Evolutionary conservation across 139 green algal species (phyloP), one percentile per base, ranked within the genome.

Genomic region (Limnomonas spitsbergensis): DNA sequence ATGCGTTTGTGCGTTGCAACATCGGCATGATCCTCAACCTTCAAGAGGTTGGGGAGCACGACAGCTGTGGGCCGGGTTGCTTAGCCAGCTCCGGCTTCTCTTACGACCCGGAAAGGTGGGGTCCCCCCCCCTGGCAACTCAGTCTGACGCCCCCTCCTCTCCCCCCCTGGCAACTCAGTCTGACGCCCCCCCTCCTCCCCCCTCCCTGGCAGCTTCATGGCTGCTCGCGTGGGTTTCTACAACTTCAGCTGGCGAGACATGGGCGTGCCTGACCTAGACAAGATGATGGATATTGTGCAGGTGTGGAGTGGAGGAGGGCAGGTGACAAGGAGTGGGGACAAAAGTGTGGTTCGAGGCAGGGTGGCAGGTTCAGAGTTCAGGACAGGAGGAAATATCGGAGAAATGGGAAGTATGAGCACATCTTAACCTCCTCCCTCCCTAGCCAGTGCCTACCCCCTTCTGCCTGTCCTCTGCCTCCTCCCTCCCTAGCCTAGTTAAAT

Each of bases 271-370:
- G 81, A 80, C 4, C 79, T 95, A 40, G 83, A 86, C 9, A 69
- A 76, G 24, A 92, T 91, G 82, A 86, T 94, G 87, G 85, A 93
- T 73, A 90, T 94, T 69, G 90, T 95, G 42, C 89, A 95, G 86
- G 87, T 91, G 71, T 53, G 77, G 1, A 3, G 34, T 24, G 67
- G 67, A 34, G 9, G 67, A 4, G n/a, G n/a, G n/a, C n/a, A n/a
- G n/a, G n/a, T n/a, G n/a, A n/a, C n/a, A 70, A 9, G 61, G 61
- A 4, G 14, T 14, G 61, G 61, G 47, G 47, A n/a, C n/a, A n/a
- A n/a, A n/a, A n/a, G n/a, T n/a, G n/a, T n/a, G n/a, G n/a, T n/a
- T n/a, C n/a, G n/a, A n/a, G n/a, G n/a, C n/a, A n/a, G n/a, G n/a
- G n/a, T n/a, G n/a, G n/a, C n/a, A n/a, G n/a, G n/a, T n/a, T n/a